phyloP scores from a whole-genome alignment of 192 early-diverging fungal species.

The Umbelopsis isabellina region DNA sequence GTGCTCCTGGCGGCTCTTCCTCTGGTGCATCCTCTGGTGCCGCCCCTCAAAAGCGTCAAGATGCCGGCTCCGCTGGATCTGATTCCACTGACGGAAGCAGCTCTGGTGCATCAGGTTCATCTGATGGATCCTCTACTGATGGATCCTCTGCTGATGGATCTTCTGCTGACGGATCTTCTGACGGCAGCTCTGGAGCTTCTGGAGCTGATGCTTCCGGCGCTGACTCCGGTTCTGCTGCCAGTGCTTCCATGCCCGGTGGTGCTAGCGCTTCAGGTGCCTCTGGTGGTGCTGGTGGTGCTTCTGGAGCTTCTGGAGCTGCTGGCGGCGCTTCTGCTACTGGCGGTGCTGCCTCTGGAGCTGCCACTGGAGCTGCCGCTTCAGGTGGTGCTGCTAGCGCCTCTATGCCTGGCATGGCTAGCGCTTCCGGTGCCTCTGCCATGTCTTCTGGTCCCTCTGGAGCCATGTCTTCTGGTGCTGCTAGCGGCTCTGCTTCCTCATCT shows the following conservation, averaged over 20 bases:
- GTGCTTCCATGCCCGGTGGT: neutral
- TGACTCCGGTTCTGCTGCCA: neutral
- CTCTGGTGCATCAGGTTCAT: neutral
- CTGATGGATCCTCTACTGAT: neutral
- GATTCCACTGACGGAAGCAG: neutral
- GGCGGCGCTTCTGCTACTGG: neutral
- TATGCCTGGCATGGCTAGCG: neutral
- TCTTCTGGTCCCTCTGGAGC: neutral
- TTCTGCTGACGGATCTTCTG: too few species aligned
- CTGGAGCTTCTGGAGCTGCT: neutral
- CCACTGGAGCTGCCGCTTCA: conserved; percentile 2
- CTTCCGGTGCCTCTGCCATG: neutral
- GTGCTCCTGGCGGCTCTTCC: conserved; percentile 11
- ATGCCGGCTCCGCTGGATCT: neutral
- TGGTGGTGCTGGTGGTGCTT: neutral
- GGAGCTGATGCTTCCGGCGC: neutral
- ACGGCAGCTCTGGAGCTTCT: conserved; percentile 9
- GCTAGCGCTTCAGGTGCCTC: neutral
- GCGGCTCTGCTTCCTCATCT: neutral
- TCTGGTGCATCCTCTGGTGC: neutral
- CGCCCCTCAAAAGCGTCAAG: neutral
- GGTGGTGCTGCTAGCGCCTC: neutral
- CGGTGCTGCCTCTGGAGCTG: conserved; percentile 2
- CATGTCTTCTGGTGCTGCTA: neutral
- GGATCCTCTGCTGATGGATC: neutral